Conservation (phyloP, 1,284 basidiomycete species). For the Porodaedalea pini region DNA sequence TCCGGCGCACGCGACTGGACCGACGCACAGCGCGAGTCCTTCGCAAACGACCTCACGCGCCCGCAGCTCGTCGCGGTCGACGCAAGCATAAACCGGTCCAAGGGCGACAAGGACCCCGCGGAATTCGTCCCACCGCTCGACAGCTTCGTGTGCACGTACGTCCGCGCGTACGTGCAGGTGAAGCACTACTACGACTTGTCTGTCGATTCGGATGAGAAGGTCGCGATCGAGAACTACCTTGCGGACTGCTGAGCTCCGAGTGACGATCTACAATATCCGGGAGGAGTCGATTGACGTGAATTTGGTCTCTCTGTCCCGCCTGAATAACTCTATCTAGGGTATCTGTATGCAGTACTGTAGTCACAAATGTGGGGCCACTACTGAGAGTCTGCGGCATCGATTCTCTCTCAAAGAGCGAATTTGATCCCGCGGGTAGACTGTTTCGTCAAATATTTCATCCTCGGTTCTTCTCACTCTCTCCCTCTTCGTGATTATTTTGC, state of each 20-base stretch:
- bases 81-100: slow-evolving; percentile 39
- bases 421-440: too few relatives aligned
- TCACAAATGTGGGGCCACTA: too few relatives aligned
- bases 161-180: slow-evolving; percentile 46
- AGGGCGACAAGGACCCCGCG: slow-evolving; percentile 42
- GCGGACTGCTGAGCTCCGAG: slow-evolving; percentile 27
- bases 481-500: too few relatives aligned
- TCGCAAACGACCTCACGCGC: slow-evolving; percentile 50
- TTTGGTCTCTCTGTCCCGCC: too few relatives aligned
- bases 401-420: too few relatives aligned
- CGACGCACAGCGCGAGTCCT: slow-evolving; percentile 42
- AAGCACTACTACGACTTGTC: slow-evolving; percentile 48
- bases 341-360: too few relatives aligned
- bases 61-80: slow-evolving; percentile 52
- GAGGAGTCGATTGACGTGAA: too few relatives aligned
- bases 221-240: slow-evolving; percentile 29
- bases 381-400: too few relatives aligned
- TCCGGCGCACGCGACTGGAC: slow-evolving; percentile 52
- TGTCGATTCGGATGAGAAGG: slow-evolving; percentile 39
- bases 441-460: too few relatives aligned
- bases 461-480: too few relatives aligned
- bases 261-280: too few relatives aligned
- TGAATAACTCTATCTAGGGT: too few relatives aligned
- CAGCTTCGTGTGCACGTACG: slow-evolving; percentile 46
- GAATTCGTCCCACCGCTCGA: slow-evolving; percentile 44